phyloP scores from a whole-genome alignment of 163 green algal genomes.

The Chlamydomonas reinhardtii region DNA sequence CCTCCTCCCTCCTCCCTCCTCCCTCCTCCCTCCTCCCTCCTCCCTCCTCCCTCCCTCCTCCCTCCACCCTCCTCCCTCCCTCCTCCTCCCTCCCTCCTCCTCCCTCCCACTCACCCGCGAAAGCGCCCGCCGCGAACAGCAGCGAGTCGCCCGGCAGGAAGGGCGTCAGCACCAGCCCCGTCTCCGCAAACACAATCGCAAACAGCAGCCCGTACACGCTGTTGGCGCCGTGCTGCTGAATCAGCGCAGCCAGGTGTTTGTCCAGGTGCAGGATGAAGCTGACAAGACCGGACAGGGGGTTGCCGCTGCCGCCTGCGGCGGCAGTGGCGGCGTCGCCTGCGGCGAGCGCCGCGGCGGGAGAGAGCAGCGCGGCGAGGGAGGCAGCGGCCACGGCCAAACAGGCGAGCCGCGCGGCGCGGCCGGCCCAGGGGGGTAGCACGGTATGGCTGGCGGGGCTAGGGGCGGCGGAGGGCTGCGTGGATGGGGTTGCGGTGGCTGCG shows the following conservation, averaged over 20 bases:
- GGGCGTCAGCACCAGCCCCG: constrained; percentile 90
- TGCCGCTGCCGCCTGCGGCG: neutral
- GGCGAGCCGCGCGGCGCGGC: neutral
- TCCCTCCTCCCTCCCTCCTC: no score
- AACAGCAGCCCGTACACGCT: constrained; percentile 88
- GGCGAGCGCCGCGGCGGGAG: neutral
- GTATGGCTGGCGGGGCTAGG: no score
- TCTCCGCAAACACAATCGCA: constrained; percentile 96
- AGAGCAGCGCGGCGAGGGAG: neutral
- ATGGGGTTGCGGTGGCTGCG: neutral
- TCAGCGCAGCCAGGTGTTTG: constrained; percentile 84
- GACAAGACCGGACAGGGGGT: constrained; percentile 65
- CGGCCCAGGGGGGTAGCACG: neutral
- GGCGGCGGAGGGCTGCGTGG: neutral
- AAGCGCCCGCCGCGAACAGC: constrained; percentile 90
- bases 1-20: no score
- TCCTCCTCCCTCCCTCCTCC: neutral
- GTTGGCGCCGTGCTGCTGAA: constrained; percentile 71
- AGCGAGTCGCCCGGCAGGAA: constrained; percentile 95
- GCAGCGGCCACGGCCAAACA: neutral
- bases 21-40: no score
- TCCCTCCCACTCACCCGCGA: constrained; percentile 69
- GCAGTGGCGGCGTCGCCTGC: neutral
- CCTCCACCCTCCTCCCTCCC: neutral
- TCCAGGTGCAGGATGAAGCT: constrained; percentile 92